phyloP scores from a whole-genome alignment of 805 yeast genomes.

The Zygotorulaspora danielsina region DNA sequence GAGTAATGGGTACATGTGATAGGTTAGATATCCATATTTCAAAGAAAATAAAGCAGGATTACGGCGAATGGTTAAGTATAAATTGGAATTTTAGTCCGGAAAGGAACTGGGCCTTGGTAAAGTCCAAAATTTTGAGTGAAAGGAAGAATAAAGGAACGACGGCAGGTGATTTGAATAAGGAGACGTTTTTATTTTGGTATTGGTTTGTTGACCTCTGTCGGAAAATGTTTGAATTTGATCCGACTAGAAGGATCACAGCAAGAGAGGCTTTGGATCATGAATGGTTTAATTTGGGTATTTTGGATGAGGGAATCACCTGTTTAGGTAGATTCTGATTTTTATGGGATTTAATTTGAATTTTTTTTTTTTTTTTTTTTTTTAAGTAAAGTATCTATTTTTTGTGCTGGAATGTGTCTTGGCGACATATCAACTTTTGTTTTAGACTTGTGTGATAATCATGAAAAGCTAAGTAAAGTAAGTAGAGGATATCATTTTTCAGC shows the following conservation, averaged over 20 bases:
- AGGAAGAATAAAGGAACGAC: constrained; percentile 7
- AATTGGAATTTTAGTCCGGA: constrained; percentile 32
- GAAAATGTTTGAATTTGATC: constrained; percentile 66
- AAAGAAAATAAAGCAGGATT: constrained; percentile 28
- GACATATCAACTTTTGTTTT: too few relatives aligned
- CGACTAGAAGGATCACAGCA: constrained; percentile 67
- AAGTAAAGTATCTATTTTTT: constrained; percentile 5
- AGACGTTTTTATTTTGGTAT: constrained; percentile 78
- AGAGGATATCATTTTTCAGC: too few relatives aligned
- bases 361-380: constrained; percentile 10
- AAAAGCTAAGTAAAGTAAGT: too few relatives aligned
- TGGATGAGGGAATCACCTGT: constrained; percentile 48
- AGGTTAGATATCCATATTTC: constrained; percentile 32
- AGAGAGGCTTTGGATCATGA: constrained; percentile 74
- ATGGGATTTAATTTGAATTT: background rate
- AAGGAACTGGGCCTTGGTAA: constrained; percentile 31
- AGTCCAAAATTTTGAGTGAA: constrained; percentile 16
- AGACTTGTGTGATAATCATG: too few relatives aligned
- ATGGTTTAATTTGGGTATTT: constrained; percentile 66
- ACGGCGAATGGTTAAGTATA: constrained; percentile 26
- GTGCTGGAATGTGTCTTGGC: too few relatives aligned
- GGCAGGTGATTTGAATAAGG: constrained; percentile 40
- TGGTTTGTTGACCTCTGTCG: constrained; percentile 67
- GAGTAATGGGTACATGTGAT: constrained; percentile 30
- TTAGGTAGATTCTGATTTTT: constrained; percentile 20